Evolutionary conservation across 1,284 basidiomycete genomes (phyloP).

Genomic region (Coniophora puteana): DNA sequence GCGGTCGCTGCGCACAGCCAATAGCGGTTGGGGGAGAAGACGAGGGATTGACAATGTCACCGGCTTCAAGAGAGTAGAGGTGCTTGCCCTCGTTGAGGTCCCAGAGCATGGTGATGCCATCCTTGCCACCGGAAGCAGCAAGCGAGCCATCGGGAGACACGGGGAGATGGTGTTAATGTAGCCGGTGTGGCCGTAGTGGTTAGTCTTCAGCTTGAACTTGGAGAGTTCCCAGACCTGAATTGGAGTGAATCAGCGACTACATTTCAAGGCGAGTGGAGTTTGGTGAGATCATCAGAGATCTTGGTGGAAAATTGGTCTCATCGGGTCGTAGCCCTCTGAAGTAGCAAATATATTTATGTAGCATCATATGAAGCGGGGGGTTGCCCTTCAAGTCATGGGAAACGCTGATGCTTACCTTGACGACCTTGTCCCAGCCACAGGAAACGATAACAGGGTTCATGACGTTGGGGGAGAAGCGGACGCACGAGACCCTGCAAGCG

Average conservation of each 20-base stretch:
- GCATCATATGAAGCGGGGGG: conserved; percentile 39
- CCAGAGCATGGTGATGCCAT: conserved; percentile 99
- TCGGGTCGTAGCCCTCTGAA: conserved; percentile 68
- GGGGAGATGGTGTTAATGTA: conserved; percentile 99
- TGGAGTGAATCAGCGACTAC: conserved; percentile 13
- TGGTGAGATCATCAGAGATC: conserved; percentile 89
- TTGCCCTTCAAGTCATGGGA: conserved; percentile 1
- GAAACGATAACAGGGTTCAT: conserved; percentile 98
- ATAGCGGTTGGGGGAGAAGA: conserved; percentile 99
- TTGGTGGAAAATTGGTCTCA: conserved; percentile 78
- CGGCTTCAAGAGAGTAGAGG: conserved; percentile 99
- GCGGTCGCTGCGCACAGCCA: conserved; percentile 99
- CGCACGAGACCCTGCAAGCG: conserved; percentile 87
- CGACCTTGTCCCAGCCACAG: conserved; percentile 99
- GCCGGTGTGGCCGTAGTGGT: conserved; percentile 99
- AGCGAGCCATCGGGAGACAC: conserved; percentile 99
- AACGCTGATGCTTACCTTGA: conserved; percentile 75
- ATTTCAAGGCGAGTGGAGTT: conserved; percentile 16
- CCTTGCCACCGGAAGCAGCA: conserved; percentile 98
- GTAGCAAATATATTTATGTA: conserved; percentile 75
- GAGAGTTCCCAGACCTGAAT: conserved; percentile 97
- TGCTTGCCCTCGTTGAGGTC: conserved; percentile 99
- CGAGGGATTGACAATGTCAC: conserved; percentile 98
- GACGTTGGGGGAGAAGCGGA: conserved; percentile 99
- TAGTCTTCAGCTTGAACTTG: conserved; percentile 99